Evolutionary conservation across 495 filamentous ascomycete species (phyloP), one percentile per base, ranked within the genome.

Genomic region (Diplogelasinospora grovesii): DNA sequence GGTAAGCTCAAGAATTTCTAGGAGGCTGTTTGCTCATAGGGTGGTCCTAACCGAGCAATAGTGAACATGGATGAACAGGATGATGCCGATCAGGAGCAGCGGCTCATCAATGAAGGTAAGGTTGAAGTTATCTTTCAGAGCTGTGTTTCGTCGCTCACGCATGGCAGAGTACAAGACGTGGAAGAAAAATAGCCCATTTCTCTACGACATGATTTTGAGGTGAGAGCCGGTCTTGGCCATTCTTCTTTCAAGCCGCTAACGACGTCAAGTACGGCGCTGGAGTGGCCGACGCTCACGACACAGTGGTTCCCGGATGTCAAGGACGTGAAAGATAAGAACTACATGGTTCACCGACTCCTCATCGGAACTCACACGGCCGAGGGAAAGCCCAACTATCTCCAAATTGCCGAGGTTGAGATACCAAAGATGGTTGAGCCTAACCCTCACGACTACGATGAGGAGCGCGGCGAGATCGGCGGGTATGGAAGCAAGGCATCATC

Each of bases 141-240:
- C 1, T 25, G 2, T 7, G 10, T 21, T 29, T n/a, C 32, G 20
- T 36, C n/a, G 36, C 56, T 56, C 22, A 61, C 38, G 14, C 31
- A 15, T 33, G 13, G 19, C 57, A 90, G 93, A 97, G 66, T 99
- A 99, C 75, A 99, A 99, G 61, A 95, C 87, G 48, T 99, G 93
- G 93, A 99, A 99, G 74, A 99, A 99, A 76, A 97, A 97, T 64
- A 83, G 87, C 48, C 89, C 90, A 3, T 96, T 96, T 62, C 83
- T 99, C 50, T 99, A 99, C 63, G 93, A 96, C 54, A 81, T 95
- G 73, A 89, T 97, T 42, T 66, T 95, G 22, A 89, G 76, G 79
- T 79, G 48, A 25, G 52, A 15, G n/a, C 3, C 25, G 16, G 9
- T 10, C 20, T 13, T 20, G 15, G 6, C n/a, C 1, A n/a, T 19